Base-by-base conservation (phyloP, 768 basidiomycete genomes). In the Leucocoprinus birnbaumii region DNA sequence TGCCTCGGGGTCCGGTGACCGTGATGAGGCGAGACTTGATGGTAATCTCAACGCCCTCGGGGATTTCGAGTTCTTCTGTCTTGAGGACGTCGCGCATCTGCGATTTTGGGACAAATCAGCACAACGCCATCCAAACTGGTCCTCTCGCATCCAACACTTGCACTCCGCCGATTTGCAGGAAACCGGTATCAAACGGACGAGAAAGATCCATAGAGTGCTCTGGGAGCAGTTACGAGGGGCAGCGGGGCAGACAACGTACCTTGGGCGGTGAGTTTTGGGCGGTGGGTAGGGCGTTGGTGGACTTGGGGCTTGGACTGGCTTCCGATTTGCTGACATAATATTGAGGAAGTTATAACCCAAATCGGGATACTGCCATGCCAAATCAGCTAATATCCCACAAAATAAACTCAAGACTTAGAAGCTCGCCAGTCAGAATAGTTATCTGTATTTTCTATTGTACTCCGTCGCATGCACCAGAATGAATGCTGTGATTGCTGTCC, bases 31-130 rank as follows among this genome's bases (percentile, higher is more conserved):
- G 87, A 62, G 95, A 83, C 80, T 98, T 97, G 76, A 98, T 82
- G 68, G 77, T 71, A 61, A 98, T 85, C 44, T 87, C 84, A 66
- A 99, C 87, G 65, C 83, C 85, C 66, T 88, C 86, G 56, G 94
- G 94, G 63, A 96, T 83, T 41, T 84, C 82, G 75, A 95, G 86
- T 72, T 91, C 91, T 88, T 96, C 94, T 53, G 89, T 93, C 79
- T 91, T 82, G 79, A 91, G 83, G 68, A 94, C 81, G 84, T 93
- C 91, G 75, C 88, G 88, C 91, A 94, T 94, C 89, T 93, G 66
- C 40, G 59, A 64, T 59, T 62, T 57, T 55, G 53, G 74, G 74
- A 41, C 37, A 40, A 49, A 47, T 59, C 53, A 65, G 67, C 69
- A 42, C 41, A 45, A 47, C 57, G 53, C 54, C 68, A 70, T 73